Base-by-base conservation (phyloP, 768 basidiomycete species). In the Mrakia blollopis region DNA sequence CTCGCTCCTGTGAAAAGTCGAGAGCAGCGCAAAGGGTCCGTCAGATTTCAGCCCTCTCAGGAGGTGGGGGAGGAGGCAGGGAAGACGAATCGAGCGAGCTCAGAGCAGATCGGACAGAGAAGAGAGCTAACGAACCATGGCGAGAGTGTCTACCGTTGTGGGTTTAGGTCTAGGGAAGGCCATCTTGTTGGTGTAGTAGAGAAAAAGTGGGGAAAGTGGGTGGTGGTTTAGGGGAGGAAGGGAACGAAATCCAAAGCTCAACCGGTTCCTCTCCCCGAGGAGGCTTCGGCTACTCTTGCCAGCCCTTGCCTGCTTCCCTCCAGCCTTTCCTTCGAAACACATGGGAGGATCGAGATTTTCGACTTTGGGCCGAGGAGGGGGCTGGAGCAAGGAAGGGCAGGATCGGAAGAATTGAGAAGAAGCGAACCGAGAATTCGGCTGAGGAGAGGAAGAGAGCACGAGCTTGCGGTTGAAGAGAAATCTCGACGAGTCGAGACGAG, bases 151-250 rank as follows among this genome's bases (percentile, higher is more conserved):
- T 25, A 28, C 37, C 10, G 77, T 78, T 23, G 77, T 78, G 10
- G 77, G 77, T 47, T 78, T 78, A 28, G 77, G 73, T 35, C 77
- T 41, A 6, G 77, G 77, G 61, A 78, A 78, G 44, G 77, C 77
- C 77, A 78, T 78, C 4, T 54, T 78, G 35, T 60, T 14, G 62
- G 35, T 11, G 10, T 28, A 52, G 65, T 35, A 35, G 30, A 54
- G 30, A 47, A 50, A 37, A 25, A 37, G 25, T 47, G 73, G 60
- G 60, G 60, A 30, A 44, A 30, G 71, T 57, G 50, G 52, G 54
- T 57, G 50, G 50, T 35, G 52, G 71, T 11, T 35, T 50, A 18
- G 13, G 47, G 54, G 14, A 44, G 71, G 71, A 23, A 54, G 32
- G 52, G 1, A 39, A n/a, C 47, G 54, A 35, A 35, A 25, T 54